Evolutionary conservation across 208 protist species (phyloP), one percentile per base, ranked within the genome.

Genomic region (Leishmania martiniquensis): DNA sequence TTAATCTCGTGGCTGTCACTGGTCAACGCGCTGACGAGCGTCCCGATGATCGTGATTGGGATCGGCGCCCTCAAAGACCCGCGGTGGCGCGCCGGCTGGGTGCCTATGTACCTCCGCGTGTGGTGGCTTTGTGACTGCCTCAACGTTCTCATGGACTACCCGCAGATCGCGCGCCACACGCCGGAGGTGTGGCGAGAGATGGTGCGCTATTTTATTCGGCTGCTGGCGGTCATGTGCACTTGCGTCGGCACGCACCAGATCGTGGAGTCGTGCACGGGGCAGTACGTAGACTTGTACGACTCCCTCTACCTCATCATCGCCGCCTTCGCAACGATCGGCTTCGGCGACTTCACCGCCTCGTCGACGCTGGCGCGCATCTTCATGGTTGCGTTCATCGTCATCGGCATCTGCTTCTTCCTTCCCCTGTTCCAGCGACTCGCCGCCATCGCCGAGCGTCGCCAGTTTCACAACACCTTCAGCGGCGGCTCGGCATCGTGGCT

Each of bases 61-160:
- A 87, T 92, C 65, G 89, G 89, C 20, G 82, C 89, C 5, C 63
- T 94, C 17, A 72, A 82, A 20, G 73, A 90, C 72, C n/a, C 63
- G 12, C 52, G n/a, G 7, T 96, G 89, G 87, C 75, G 77, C 37
- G 83, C 83, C 67, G 78, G 78, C 39, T 96, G 92, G 90, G 88
- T 96, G 65, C 92, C 92, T 7, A 94, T 96, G 90, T 96, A 88
- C 84, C 80, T 96, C 5, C 92, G 92, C 17, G 90, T 96, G 65
- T 96, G 92, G 90, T 93, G 92, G 89, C 78, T 96, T 4, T 79
- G 82, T 63, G 89, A 93, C 57, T 91, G 86, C 75, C 55, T 96
- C 49, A 70, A 77, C 44, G 72, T 96, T 4, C 80, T 96, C 4
- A 76, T 96, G 15, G 89, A 96, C 79, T 96, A 93, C 76, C 87